A percentile compares a stretch with the other conserved stretches of the same genome.
Evolutionary conservation across 345 rosid species (phyloP).

Genomic region (Microcos paniculata): DNA sequence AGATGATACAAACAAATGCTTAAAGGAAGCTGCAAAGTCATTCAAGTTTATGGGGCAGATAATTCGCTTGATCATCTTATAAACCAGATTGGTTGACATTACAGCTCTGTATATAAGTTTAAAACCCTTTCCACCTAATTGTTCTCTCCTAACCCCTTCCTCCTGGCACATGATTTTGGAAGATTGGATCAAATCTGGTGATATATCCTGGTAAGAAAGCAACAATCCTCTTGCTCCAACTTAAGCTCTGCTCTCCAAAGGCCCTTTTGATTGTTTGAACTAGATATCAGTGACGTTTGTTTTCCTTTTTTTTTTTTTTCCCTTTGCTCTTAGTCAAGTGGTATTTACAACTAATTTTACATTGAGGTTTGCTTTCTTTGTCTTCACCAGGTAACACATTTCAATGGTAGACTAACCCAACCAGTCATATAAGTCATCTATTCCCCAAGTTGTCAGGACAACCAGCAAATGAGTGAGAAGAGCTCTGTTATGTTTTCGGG

Average conservation of each 20-base stretch:
- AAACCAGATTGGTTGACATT: background rate
- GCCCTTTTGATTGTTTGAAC: background rate
- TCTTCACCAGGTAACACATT: background rate
- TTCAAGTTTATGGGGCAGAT: slow-evolving; percentile 81
- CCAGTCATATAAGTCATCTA: too few species aligned
- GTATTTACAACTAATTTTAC: too few species aligned
- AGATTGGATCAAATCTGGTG: background rate
- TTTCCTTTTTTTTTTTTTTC: too few species aligned
- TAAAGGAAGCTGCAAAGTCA: slow-evolving; percentile 75
- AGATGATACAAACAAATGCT: slow-evolving; percentile 74
- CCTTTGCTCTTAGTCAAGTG: too few species aligned
- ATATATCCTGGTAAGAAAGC: slow-evolving; percentile 5
- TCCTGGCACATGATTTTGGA: background rate
- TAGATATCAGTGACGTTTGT: background rate
- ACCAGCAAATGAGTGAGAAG: background rate
- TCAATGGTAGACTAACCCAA: too few species aligned
- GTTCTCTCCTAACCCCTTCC: background rate
- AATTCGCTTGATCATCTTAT: slow-evolving; percentile 69
- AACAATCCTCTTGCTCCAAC: background rate
- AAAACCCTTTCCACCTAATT: background rate
- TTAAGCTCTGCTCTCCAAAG: background rate
- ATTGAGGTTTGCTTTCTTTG: background rate
- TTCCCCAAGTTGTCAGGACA: background rate
- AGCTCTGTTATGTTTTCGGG: background rate
- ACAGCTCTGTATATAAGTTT: background rate